Conservation (phyloP, 306 rosid genomes). For the Fagus crenata region DNA sequence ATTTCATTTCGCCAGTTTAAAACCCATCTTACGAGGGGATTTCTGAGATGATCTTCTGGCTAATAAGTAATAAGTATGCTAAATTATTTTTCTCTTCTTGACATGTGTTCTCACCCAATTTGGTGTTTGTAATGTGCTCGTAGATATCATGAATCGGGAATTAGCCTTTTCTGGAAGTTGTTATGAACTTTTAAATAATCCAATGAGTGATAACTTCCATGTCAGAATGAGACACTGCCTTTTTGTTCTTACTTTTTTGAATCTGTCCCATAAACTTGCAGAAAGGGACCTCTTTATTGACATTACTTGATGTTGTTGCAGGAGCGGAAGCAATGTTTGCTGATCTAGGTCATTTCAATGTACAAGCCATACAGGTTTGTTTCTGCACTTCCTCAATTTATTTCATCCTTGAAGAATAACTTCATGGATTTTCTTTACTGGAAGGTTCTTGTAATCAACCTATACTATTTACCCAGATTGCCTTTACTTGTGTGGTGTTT, state of each 20-base stretch:
- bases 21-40: not conserved
- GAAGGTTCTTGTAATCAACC: slow-evolving; percentile 6
- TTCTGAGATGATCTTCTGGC: not conserved
- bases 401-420: slow-evolving; percentile 16
- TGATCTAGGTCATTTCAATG: slow-evolving; percentile 92
- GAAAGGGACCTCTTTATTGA: not conserved
- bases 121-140: not conserved
- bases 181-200: not conserved
- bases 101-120: not conserved
- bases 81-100: not conserved
- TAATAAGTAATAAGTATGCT: not conserved
- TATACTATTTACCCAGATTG: slow-evolving; percentile 55
- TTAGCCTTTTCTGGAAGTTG: not conserved
- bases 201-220: not conserved
- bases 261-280: not conserved
- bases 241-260: not conserved
- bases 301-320: slow-evolving; percentile 33
- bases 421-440: slow-evolving; percentile 6
- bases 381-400: slow-evolving; percentile 10
- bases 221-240: slow-evolving; percentile 10
- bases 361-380: slow-evolving; percentile 79
- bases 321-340: slow-evolving; percentile 99
- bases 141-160: not conserved
- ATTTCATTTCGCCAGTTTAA: slow-evolving; percentile 1
- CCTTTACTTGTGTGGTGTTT: slow-evolving; percentile 83